Percentiles rank a stretch among this genome's conserved stretches.
phyloP scores from a whole-genome alignment of 2,329 filamentous ascomycete species.

The Endothia cerciana region DNA sequence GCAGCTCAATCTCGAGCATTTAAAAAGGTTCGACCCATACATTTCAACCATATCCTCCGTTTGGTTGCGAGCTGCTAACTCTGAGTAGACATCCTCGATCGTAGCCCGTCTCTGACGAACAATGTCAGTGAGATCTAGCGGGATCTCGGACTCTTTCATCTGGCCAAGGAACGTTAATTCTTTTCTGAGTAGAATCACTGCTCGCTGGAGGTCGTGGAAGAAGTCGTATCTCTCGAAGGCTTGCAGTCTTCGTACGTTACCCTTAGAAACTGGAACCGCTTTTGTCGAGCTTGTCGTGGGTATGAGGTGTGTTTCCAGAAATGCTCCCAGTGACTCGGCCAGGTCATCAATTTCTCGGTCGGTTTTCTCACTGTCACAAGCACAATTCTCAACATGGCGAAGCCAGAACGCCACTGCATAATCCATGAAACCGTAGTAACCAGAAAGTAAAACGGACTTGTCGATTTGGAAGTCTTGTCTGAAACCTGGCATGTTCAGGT shows the following conservation, averaged over 20 bases:
- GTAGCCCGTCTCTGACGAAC: slow-evolving; percentile 12
- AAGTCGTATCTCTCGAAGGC: not conserved
- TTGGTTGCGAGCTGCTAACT: slow-evolving; percentile 24
- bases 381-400: slow-evolving; percentile 7
- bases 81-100: slow-evolving; percentile 15
- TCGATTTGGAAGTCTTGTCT: not conserved
- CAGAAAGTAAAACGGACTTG: not conserved
- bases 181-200: not conserved
- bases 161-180: slow-evolving; percentile 3
- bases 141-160: slow-evolving; percentile 6
- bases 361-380: not conserved
- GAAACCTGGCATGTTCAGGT: slow-evolving; percentile 26
- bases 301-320: slow-evolving; percentile 1
- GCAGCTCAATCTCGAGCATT: slow-evolving; percentile 44
- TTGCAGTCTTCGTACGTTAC: slow-evolving; percentile 7
- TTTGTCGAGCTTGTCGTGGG: not conserved
- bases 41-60: slow-evolving; percentile 29
- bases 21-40: slow-evolving; percentile 43
- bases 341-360: slow-evolving; percentile 1
- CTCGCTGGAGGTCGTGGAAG: slow-evolving; percentile 8
- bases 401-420: slow-evolving; percentile 9
- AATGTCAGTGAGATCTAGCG: not conserved
- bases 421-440: slow-evolving; percentile 15
- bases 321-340: not conserved
- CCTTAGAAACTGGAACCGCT: not conserved